Evolutionary conservation across 1,139 yeast genomes (phyloP), one percentile per base, ranked within the genome.

Genomic region (Suhomyces terraborum): DNA sequence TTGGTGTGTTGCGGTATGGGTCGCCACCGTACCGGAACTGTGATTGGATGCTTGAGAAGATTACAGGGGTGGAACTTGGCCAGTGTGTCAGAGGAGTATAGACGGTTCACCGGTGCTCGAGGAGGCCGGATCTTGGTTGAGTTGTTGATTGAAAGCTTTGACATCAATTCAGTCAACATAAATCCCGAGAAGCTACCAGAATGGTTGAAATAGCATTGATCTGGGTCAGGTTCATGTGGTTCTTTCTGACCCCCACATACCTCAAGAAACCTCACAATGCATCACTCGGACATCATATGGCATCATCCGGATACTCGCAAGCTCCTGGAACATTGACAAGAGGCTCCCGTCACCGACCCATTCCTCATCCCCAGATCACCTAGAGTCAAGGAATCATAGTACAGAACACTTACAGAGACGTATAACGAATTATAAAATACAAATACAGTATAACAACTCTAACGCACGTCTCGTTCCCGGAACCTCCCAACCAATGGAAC

Each of bases 1-100:
- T 67, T 93, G 38, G 93, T 89, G 6, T 91, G 98, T 62, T 93
- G 98, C 57, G 96, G 97, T 9, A 91, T 91, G 98, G 98, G 98
- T 0, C 72, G 98, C 51, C 98, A 93, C 61, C 75, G 98, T 47
- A 89, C 97, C 0, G 98, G 98, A 0, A 89, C 97, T 0, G 96
- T 93, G 2, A 80, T 93, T 42, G 98, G 98, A 1, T 93, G 98
- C 62, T 68, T 93, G 37, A 70, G 98, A 49, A 74, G 96, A 47
- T 66, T 93, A 21, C 96, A 91, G 69, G 93, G 95, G 16, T 93
- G 98, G 98, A 93, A 93, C 57, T 69, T 91, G 57, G 96, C 98
- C 9, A 68, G 95, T 62, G 94, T 91, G 2, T 81, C 91, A 45
- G 98, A 93, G 58, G 98, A 93, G 59, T 93, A 93, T 60, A 71